phyloP scores from a whole-genome alignment of 1,284 basidiomycete species.

The Cryptococcus deneoformans region DNA sequence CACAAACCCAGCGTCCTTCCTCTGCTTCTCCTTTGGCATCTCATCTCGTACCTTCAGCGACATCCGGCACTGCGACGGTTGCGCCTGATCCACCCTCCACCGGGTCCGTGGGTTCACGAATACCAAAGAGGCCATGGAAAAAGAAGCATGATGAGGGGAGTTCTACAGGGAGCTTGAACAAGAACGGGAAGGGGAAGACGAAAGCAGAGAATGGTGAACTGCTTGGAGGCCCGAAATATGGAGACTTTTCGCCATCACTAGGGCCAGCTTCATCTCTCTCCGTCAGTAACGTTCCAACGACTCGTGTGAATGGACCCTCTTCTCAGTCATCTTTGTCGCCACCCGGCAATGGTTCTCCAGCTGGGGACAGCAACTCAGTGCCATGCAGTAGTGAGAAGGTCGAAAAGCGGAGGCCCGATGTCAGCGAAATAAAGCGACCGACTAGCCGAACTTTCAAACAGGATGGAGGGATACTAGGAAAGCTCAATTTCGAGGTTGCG shows the following conservation, averaged over 20 bases:
- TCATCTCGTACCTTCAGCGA: neutral
- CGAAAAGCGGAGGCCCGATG: neutral
- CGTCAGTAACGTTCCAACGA: too few species aligned
- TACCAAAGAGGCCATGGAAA: conserved; percentile 10
- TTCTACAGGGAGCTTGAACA: neutral
- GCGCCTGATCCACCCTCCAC: conserved; percentile 2
- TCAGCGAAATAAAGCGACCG: neutral
- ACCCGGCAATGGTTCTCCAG: too few species aligned
- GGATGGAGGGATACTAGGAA: conserved; percentile 29
- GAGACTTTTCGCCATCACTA: conserved; percentile 1
- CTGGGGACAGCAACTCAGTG: neutral
- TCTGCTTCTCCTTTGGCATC: neutral
- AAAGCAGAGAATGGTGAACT: neutral
- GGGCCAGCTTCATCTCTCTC: too few species aligned
- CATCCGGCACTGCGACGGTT: neutral
- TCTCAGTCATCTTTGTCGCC: too few species aligned
- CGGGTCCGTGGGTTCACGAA: conserved; percentile 6
- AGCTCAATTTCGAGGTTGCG: conserved; percentile 20
- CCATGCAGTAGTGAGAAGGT: neutral
- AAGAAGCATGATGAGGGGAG: neutral
- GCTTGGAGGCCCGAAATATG: conserved; percentile 2
- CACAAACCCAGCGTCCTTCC: neutral
- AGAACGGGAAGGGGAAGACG: conserved; percentile 3
- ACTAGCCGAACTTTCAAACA: conserved; percentile 10
- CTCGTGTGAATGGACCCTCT: too few species aligned